Evolutionary conservation across 2,329 filamentous ascomycete genomes (phyloP).

Genomic region (Phialocephala sp.): DNA sequence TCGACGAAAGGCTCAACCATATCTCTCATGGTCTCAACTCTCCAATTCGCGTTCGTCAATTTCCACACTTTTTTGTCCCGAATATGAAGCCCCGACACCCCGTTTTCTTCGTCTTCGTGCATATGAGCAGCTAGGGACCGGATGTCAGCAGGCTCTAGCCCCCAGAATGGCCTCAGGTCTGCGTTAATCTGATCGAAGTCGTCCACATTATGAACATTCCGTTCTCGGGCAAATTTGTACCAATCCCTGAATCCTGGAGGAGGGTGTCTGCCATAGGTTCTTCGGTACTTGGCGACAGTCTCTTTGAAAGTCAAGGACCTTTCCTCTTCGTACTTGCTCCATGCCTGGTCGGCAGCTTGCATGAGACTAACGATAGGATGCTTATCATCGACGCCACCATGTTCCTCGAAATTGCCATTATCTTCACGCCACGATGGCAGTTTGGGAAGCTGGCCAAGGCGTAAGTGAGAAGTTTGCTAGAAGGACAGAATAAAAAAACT

Average conservation of each 20-base stretch:
- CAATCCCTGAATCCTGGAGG: conserved; percentile 68
- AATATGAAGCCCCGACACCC: conserved; percentile 40
- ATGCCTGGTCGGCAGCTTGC: conserved; percentile 42
- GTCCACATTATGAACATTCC: conserved; percentile 62
- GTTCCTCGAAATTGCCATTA: conserved; percentile 35
- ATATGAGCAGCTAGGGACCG: conserved; percentile 51
- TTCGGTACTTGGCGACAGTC: conserved; percentile 61
- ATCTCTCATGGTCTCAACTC: conserved; percentile 47
- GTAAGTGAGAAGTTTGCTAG: conserved; percentile 12
- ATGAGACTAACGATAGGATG: conserved; percentile 43
- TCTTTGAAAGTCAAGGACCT: conserved; percentile 55
- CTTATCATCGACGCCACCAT: conserved; percentile 37
- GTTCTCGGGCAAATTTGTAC: conserved; percentile 58
- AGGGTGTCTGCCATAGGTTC: conserved; percentile 62
- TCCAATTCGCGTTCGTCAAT: conserved; percentile 46
- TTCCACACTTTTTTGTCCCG: conserved; percentile 43
- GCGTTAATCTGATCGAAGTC: conserved; percentile 69
- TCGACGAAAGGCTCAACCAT: conserved; percentile 51
- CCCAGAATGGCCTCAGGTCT: conserved; percentile 67
- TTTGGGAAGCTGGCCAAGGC: conserved; percentile 34
- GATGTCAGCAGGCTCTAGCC: conserved; percentile 43
- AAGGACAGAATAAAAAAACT: neutral
- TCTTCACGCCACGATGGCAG: conserved; percentile 35
- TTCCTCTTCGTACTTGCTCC: conserved; percentile 38
- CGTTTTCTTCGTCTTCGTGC: conserved; percentile 35